Percentiles rank a stretch among this genome's conserved stretches.
Evolutionary conservation across 306 rosid species (phyloP).

Genomic region (Inga oerstediana): DNA sequence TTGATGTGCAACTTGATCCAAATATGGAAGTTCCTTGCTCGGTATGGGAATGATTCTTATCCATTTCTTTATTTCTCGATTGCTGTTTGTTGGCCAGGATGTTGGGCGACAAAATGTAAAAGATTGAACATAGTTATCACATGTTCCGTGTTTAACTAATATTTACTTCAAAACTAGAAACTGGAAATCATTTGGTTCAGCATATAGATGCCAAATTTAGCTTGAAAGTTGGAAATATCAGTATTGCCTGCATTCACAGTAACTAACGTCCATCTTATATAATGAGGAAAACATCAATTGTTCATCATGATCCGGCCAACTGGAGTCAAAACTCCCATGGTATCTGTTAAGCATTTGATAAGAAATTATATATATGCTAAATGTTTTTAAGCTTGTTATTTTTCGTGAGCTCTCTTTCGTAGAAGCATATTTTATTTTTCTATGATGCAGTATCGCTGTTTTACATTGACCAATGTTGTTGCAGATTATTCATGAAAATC

Average conservation of each 20-base stretch:
- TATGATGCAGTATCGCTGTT: not conserved
- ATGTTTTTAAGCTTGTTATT: not conserved
- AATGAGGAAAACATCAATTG: not conserved
- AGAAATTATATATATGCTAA: not conserved
- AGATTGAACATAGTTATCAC: not conserved
- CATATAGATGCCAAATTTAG: not conserved
- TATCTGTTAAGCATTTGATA: not conserved
- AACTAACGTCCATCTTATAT: not conserved
- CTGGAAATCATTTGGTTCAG: not conserved
- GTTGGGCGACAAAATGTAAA: not conserved
- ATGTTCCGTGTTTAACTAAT: not conserved
- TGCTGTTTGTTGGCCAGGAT: not conserved
- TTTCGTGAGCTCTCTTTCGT: not conserved
- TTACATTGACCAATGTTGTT: conserved; percentile 8
- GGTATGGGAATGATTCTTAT: conserved; percentile 44
- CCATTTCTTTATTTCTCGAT: not conserved
- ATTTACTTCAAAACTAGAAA: not conserved
- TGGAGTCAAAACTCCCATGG: not conserved
- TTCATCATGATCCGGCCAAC: not conserved
- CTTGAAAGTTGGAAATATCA: not conserved
- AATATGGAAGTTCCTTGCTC: conserved; percentile 63
- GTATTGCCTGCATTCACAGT: not conserved
- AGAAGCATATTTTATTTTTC: not conserved
- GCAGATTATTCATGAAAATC: conserved; percentile 70
- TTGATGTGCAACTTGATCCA: conserved; percentile 53